These are phyloP conservation scores for Chlorella sp. DNA, from an alignment of 139 green algal species.

Conservation along the genomic window DNA sequence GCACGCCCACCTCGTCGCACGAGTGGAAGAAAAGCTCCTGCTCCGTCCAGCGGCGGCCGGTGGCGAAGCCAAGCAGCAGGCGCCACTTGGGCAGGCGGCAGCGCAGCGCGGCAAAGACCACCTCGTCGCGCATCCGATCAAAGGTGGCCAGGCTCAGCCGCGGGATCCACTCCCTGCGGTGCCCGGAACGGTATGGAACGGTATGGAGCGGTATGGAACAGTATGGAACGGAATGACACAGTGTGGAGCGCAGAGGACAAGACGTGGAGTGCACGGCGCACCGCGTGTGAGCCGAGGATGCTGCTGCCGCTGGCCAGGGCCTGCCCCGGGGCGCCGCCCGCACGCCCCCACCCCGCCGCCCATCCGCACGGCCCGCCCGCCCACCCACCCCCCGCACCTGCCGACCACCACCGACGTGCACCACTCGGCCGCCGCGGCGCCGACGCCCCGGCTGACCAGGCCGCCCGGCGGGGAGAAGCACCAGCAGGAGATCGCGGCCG, in stretches of 20 bases:
- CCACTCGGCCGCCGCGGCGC: slow-evolving; percentile 27
- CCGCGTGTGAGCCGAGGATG: too few species aligned
- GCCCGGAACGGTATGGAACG: too few species aligned
- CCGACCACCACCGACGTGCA: slow-evolving; percentile 55
- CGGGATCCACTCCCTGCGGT: slow-evolving; percentile 69
- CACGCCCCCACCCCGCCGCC: too few species aligned
- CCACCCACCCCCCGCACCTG: too few species aligned
- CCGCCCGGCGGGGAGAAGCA: slow-evolving; percentile 63
- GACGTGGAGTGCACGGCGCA: too few species aligned
- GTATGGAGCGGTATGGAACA: too few species aligned
- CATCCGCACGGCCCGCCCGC: too few species aligned
- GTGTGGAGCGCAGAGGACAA: too few species aligned
- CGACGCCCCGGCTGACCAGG: slow-evolving; percentile 31
- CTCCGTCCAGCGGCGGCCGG: slow-evolving; percentile 37
- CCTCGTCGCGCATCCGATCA: slow-evolving; percentile 53
- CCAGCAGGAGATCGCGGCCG: slow-evolving; percentile 37
- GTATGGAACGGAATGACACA: too few species aligned
- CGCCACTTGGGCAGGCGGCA: slow-evolving; percentile 53
- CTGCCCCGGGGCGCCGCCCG: too few species aligned
- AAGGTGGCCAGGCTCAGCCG: slow-evolving; percentile 52
- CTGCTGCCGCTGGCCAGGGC: too few species aligned
- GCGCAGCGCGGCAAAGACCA: slow-evolving; percentile 42
- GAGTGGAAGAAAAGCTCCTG: slow-evolving; percentile 58
- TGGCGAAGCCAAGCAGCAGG: slow-evolving; percentile 37
- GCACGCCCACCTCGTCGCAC: slow-evolving; percentile 23